These are phyloP conservation scores for Salix koriyanagi DNA, from an alignment of 345 rosid genomes.

Conservation along the genomic window DNA sequence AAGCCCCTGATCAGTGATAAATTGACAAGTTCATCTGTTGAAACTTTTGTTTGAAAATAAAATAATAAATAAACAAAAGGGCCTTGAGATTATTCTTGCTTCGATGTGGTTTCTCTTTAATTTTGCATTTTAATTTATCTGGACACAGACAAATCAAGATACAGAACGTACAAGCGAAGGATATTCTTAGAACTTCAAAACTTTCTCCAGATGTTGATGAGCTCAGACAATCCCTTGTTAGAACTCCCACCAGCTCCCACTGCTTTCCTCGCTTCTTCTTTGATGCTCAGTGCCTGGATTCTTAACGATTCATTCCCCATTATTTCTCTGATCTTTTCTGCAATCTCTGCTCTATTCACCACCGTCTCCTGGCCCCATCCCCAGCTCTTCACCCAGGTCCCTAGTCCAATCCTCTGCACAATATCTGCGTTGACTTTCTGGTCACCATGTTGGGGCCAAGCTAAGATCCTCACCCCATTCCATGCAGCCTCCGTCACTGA, in stretches of 20 bases:
- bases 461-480: conserved; percentile 38
- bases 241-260: conserved; percentile 26
- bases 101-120: too few relatives aligned
- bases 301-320: conserved; percentile 31
- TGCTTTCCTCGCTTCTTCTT: conserved; percentile 33
- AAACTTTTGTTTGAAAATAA: too few relatives aligned
- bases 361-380: conserved; percentile 11
- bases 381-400: conserved; percentile 1
- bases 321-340: conserved; percentile 10
- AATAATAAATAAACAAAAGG: too few relatives aligned
- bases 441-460: conserved; percentile 45
- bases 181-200: background rate
- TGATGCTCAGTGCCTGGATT: conserved; percentile 11
- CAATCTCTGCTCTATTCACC: conserved; percentile 9
- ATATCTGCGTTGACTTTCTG: conserved; percentile 16
- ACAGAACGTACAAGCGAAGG: background rate
- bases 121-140: background rate
- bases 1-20: too few relatives aligned
- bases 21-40: too few relatives aligned
- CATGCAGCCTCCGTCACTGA: conserved; percentile 42
- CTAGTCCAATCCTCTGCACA: conserved; percentile 1
- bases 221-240: background rate
- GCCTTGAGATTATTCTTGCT: too few relatives aligned
- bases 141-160: background rate
- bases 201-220: conserved; percentile 5